phyloP scores from a whole-genome alignment of 805 yeast species.

The Metschnikowia colocasiae region DNA sequence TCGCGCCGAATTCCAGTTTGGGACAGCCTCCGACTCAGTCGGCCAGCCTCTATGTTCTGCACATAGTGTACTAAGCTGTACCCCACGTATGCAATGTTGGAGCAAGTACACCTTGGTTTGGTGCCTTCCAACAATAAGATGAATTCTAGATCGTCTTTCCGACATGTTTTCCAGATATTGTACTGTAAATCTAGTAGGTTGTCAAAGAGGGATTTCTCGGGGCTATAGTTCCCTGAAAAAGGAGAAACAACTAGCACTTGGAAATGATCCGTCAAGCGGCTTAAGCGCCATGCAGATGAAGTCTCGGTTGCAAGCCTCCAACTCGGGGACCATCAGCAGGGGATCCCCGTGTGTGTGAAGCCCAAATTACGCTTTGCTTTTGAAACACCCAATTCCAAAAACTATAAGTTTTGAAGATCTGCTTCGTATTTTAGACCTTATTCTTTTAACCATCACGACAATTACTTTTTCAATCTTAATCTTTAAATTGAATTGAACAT shows the following conservation, averaged over 20 bases:
- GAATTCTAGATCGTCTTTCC: not conserved
- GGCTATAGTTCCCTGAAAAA: not conserved
- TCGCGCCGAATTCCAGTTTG: not conserved
- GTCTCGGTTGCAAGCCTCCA: not conserved
- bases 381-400: not conserved
- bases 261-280: not conserved
- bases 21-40: not conserved
- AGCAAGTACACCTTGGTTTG: not conserved
- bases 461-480: not conserved
- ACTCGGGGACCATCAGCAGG: not conserved
- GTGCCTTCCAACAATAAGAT: not conserved
- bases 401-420: not conserved
- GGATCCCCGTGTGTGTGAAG: not conserved
- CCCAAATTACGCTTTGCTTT: not conserved
- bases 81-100: constrained; percentile 1
- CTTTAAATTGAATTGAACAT: not conserved
- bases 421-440: not conserved
- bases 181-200: not conserved
- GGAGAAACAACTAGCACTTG: not conserved
- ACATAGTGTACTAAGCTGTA: not conserved
- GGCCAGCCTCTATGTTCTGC: not conserved
- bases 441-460: not conserved
- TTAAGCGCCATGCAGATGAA: not conserved
- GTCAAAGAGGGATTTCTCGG: not conserved
- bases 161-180: not conserved